Evolutionary conservation across 352 stramenopile genomes (phyloP).

Genomic region (Globisporangium acanthophoron): DNA sequence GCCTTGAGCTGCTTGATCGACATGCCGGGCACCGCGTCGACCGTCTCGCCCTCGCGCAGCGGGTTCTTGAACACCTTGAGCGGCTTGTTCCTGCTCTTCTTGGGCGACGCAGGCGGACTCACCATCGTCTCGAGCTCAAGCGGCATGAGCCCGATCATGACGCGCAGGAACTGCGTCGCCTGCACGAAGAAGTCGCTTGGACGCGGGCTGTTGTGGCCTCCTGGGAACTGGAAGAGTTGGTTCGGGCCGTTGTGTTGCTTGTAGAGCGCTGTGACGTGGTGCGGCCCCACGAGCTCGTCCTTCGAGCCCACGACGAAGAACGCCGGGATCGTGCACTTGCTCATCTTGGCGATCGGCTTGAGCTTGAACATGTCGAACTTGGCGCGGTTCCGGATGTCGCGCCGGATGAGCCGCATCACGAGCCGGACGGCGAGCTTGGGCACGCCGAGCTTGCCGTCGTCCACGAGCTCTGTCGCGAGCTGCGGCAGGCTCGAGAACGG

Average conservation of each 20-base stretch:
- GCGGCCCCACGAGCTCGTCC: slow-evolving; percentile 74
- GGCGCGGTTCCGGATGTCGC: slow-evolving; percentile 71
- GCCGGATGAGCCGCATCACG: slow-evolving; percentile 76
- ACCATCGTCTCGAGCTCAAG: slow-evolving; percentile 40
- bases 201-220: slow-evolving; percentile 74
- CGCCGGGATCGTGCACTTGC: slow-evolving; percentile 61
- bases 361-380: slow-evolving; percentile 89
- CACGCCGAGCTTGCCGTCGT: slow-evolving; percentile 77
- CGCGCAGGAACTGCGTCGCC: slow-evolving; percentile 70
- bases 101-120: slow-evolving; percentile 12
- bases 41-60: slow-evolving; percentile 37
- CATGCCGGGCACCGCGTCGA: slow-evolving; percentile 69
- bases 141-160: slow-evolving; percentile 74
- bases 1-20: slow-evolving; percentile 76
- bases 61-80: slow-evolving; percentile 65
- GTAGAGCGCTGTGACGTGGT: slow-evolving; percentile 70
- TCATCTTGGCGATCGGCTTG: slow-evolving; percentile 66
- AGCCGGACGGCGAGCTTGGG: slow-evolving; percentile 77
- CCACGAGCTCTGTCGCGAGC: slow-evolving; percentile 67
- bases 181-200: slow-evolving; percentile 78
- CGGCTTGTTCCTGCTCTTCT: slow-evolving; percentile 27
- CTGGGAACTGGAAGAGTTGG: slow-evolving; percentile 74
- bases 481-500: slow-evolving; percentile 74
- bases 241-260: slow-evolving; percentile 73
- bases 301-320: slow-evolving; percentile 77